These are phyloP conservation scores for Cardamine chenopodiifolia DNA, from an alignment of 345 rosid genomes.

Conservation along the genomic window DNA sequence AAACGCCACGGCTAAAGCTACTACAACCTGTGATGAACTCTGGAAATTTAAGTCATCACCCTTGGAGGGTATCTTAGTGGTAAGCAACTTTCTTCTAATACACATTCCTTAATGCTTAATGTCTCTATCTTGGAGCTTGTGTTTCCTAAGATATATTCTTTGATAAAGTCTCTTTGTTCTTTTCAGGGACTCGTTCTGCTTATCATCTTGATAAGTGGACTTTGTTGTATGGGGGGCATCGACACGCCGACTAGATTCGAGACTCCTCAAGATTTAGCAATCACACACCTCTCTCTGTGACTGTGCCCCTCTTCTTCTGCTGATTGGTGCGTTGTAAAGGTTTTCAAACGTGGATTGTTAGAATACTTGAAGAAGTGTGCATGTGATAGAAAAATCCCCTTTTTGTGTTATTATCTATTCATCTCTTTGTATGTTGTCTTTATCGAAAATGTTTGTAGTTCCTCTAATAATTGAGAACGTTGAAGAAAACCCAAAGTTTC, in stretches of 20 bases:
- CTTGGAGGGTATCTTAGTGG: constrained; percentile 76
- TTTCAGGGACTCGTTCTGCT: constrained; percentile 86
- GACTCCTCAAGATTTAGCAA: constrained; percentile 63
- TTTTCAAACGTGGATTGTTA: constrained; percentile 8
- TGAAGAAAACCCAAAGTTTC: constrained; percentile 6
- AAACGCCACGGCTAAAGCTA: constrained; percentile 44
- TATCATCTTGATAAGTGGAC: constrained; percentile 80
- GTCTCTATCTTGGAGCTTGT: neutral
- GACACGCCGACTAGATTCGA: constrained; percentile 93
- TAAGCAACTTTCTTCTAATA: constrained; percentile 23
- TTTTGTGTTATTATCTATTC: constrained; percentile 9
- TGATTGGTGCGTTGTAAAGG: neutral
- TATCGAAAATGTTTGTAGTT: constrained; percentile 24
- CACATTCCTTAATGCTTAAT: neutral
- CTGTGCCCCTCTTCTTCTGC: neutral
- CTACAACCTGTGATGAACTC: constrained; percentile 63
- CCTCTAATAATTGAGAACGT: constrained; percentile 26
- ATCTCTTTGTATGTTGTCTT: constrained; percentile 23
- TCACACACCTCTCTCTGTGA: neutral
- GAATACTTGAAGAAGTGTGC: constrained; percentile 18
- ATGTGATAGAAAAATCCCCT: constrained; percentile 13
- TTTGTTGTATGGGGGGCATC: constrained; percentile 97
- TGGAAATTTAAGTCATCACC: constrained; percentile 80
- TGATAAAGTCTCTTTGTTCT: constrained; percentile 8
- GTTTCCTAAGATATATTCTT: neutral